Evolutionary conservation across 1,284 basidiomycete genomes (phyloP), one percentile per base, ranked within the genome.

Genomic region (Tilletia indica): DNA sequence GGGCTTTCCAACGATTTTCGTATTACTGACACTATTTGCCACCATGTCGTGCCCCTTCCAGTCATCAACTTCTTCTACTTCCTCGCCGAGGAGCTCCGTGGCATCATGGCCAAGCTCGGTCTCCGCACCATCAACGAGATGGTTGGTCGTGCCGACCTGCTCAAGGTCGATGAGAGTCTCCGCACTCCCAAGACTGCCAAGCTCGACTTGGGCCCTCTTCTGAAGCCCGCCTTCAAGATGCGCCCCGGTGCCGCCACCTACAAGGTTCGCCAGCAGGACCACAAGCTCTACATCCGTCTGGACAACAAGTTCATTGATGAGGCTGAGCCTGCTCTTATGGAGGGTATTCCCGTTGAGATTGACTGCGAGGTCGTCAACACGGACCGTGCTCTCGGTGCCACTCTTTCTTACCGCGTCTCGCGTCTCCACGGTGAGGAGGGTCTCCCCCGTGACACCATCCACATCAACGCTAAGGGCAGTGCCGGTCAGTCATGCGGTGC

Each of bases 251-350:
- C 80, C 9, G 80, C 80, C 21, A 82, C 80, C 34, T 80, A 81
- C 80, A 81, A 81, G 78, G 79, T 82, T 5, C 79, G 80, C 34
- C 78, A 81, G 70, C 80, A 82, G 71, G 80, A 82, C 74, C 80
- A 82, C 80, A 75, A 76, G 71, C 78, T 82, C 36, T 81, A 82
- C 74, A 72, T 81, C 11, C 80, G 80, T 48, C 75, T 82, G 16
- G 80, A 82, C 76, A 82, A 82, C 80, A 82, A 82, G 73, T 80
- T 82, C 72, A 80, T 81, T 71, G 79, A 81, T 68, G 80, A 82
- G 74, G 77, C 80, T 45, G 80, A 82, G 74, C 79, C 79, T 31
- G 79, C 80, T 2, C 76, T 82, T 4, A 75, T 75, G 38, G 68
- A 80, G 71, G 80, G 80, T 34, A 63, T 82, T 68, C 80, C 80